A percentile compares a stretch with the other conserved stretches of the same genome.
phyloP scores from a whole-genome alignment of 2,329 filamentous ascomycete species.

The Aspergillus melleus region DNA sequence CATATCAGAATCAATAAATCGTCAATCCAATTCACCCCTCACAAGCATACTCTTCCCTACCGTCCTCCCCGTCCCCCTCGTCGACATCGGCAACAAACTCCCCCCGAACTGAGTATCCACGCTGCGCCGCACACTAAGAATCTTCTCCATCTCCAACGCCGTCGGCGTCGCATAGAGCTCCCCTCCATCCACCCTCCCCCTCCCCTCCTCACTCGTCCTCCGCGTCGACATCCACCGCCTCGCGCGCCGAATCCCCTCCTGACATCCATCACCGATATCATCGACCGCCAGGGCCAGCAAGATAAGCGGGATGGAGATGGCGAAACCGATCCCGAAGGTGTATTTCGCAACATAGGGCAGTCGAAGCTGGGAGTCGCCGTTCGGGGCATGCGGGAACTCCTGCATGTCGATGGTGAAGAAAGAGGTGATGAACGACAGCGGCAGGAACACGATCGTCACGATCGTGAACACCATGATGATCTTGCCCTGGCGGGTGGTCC shows the following conservation, averaged over 20 bases:
- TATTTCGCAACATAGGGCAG: conserved; percentile 56
- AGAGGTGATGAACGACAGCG: conserved; percentile 56
- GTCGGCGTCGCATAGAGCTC: conserved; percentile 4
- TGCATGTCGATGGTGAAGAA: conserved; percentile 57
- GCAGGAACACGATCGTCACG: conserved; percentile 59
- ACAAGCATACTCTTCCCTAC: not conserved
- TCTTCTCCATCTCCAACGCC: conserved; percentile 28
- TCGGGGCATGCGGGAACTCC: conserved; percentile 45
- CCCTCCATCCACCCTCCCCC: not conserved
- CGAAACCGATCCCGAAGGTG: conserved; percentile 57
- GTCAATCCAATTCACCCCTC: conserved; percentile 1
- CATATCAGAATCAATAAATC: not conserved
- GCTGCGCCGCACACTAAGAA: conserved; percentile 25
- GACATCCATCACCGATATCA: conserved; percentile 37
- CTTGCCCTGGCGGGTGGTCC: conserved; percentile 58
- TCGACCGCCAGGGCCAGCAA: conserved; percentile 49
- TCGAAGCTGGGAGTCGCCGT: conserved; percentile 38
- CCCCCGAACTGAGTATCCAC: conserved; percentile 26
- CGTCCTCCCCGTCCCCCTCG: conserved; percentile 19
- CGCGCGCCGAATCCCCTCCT: conserved; percentile 22
- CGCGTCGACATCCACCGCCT: conserved; percentile 26
- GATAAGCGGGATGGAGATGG: conserved; percentile 54
- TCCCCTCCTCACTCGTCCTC: not conserved
- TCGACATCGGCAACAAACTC: conserved; percentile 29
- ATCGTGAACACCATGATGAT: conserved; percentile 62